Evolutionary conservation across 1,139 yeast species (phyloP).

Genomic region (Scheffersomyces illinoinensis): DNA sequence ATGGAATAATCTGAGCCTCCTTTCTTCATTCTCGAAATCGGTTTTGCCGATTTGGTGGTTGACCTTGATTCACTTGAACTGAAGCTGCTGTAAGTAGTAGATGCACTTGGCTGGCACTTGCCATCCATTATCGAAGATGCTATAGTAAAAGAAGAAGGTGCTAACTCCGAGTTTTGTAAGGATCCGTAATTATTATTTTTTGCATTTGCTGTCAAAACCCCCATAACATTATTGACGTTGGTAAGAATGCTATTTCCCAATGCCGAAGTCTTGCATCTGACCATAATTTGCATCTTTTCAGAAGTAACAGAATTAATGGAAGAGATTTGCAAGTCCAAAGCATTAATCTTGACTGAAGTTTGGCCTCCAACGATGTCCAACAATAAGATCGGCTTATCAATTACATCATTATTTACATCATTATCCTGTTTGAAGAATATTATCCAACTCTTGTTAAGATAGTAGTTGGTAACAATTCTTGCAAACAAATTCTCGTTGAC

Average conservation of each 20-base stretch:
- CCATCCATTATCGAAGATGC: slow-evolving; percentile 38
- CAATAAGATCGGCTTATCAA: slow-evolving; percentile 40
- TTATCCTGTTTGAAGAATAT: slow-evolving; percentile 43
- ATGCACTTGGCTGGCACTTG: slow-evolving; percentile 23
- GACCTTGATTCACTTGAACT: slow-evolving; percentile 14
- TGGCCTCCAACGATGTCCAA: slow-evolving; percentile 25
- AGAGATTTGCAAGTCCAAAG: slow-evolving; percentile 42
- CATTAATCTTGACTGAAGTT: slow-evolving; percentile 35
- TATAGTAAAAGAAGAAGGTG: slow-evolving; percentile 33
- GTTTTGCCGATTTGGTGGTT: neutral
- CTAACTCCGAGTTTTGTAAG: slow-evolving; percentile 17
- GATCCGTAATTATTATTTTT: slow-evolving; percentile 17
- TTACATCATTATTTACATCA: slow-evolving; percentile 31
- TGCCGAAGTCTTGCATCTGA: slow-evolving; percentile 35
- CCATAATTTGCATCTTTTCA: slow-evolving; percentile 31
- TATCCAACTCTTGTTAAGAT: slow-evolving; percentile 36
- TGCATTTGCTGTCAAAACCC: slow-evolving; percentile 17
- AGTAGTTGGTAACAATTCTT: slow-evolving; percentile 41
- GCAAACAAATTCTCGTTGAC: slow-evolving; percentile 36
- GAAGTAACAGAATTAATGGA: slow-evolving; percentile 32
- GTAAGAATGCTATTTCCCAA: slow-evolving; percentile 26
- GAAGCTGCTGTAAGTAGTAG: slow-evolving; percentile 40
- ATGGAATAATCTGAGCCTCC: slow-evolving; percentile 11
- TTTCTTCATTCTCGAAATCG: slow-evolving; percentile 2
- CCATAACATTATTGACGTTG: slow-evolving; percentile 31